These are phyloP conservation scores for Cystofilobasidium macerans DNA, from an alignment of 768 basidiomycete species.

Conservation along the genomic window DNA sequence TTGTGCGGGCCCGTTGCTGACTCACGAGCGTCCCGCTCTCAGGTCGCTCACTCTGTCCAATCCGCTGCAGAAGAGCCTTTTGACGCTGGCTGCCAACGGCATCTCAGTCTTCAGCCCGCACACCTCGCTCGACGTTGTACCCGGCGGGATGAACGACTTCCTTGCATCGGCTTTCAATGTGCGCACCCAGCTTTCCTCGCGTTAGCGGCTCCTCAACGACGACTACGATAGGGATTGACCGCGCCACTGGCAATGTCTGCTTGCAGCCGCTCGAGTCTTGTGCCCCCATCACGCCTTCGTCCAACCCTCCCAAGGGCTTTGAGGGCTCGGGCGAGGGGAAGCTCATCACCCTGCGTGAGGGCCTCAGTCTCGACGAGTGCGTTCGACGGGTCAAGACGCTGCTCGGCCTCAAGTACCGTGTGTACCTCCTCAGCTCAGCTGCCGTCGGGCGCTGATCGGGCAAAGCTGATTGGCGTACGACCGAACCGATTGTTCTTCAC, in stretches of 20 bases:
- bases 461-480: no score
- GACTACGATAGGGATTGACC: no score
- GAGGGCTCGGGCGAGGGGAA: slow-evolving; percentile 52
- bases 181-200: not conserved
- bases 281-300: slow-evolving; percentile 5
- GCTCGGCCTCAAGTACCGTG: slow-evolving; percentile 55
- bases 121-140: slow-evolving; percentile 71
- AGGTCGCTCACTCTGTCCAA: slow-evolving; percentile 60
- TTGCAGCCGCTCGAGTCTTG: slow-evolving; percentile 2
- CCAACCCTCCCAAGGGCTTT: slow-evolving; percentile 28
- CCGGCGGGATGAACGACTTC: slow-evolving; percentile 81
- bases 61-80: slow-evolving; percentile 66
- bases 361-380: slow-evolving; percentile 52
- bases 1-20: no score
- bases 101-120: slow-evolving; percentile 82
- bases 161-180: slow-evolving; percentile 18
- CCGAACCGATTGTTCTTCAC: no score
- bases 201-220: no score
- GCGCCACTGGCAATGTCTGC: no score
- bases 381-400: slow-evolving; percentile 59
- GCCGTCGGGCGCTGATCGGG: no score
- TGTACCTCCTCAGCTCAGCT: slow-evolving; percentile 2
- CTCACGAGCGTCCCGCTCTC: not conserved
- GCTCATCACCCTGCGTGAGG: slow-evolving; percentile 51
- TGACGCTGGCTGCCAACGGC: slow-evolving; percentile 67